These are phyloP conservation scores for Eucalyptus cloeziana DNA, from an alignment of 345 rosid genomes.

Conservation along the genomic window DNA sequence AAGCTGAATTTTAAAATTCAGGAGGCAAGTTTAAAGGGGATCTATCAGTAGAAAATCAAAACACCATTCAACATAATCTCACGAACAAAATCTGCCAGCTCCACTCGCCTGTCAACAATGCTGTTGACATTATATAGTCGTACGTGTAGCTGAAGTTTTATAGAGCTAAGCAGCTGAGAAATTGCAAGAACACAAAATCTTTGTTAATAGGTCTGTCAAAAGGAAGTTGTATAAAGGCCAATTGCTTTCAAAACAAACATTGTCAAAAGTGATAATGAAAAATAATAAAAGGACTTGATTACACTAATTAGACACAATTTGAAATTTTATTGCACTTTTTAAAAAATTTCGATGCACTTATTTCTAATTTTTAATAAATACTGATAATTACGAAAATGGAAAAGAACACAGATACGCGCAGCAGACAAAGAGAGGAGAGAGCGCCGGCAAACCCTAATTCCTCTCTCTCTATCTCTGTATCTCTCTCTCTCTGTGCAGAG, in stretches of 20 bases:
- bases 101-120: slow-evolving; percentile 89
- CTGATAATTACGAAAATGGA: too few species aligned
- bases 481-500: too few species aligned
- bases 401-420: too few species aligned
- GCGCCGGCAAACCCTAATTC: too few species aligned
- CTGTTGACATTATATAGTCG: slow-evolving; percentile 78
- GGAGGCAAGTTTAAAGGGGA: not conserved
- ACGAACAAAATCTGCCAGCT: not conserved
- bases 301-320: too few species aligned
- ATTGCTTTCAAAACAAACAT: not conserved
- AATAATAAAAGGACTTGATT: not conserved
- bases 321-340: too few species aligned
- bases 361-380: too few species aligned
- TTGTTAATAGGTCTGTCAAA: not conserved
- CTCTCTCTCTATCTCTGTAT: too few species aligned
- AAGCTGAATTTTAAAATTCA: not conserved
- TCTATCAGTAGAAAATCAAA: not conserved
- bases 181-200: slow-evolving; percentile 16
- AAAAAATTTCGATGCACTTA: too few species aligned
- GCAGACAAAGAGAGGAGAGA: too few species aligned
- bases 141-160: slow-evolving; percentile 83
- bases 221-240: not conserved
- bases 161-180: slow-evolving; percentile 93
- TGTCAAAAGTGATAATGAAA: not conserved
- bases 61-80: not conserved